These are phyloP conservation scores for Cydonia oblonga DNA, from an alignment of 331 rosid genomes.

Conservation along the genomic window DNA sequence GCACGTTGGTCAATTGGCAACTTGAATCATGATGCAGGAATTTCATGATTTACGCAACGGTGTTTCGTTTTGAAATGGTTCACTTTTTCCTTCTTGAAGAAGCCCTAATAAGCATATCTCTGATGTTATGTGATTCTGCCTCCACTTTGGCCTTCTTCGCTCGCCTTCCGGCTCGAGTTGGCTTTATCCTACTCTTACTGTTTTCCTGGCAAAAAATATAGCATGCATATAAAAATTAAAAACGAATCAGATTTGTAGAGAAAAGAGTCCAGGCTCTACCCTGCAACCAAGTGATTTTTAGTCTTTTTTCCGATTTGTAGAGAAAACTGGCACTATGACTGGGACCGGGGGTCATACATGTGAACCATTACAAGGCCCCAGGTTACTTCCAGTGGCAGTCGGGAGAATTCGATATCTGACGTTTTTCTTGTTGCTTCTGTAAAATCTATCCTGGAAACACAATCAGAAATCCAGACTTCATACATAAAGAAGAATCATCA, in stretches of 20 bases:
- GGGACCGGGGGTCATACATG: slow-evolving; percentile 24
- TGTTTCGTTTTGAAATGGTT: slow-evolving; percentile 3
- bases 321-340: neutral
- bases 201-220: slow-evolving; percentile 31
- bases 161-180: slow-evolving; percentile 39
- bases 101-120: slow-evolving; percentile 69
- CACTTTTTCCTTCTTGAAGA: slow-evolving; percentile 52
- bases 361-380: slow-evolving; percentile 6
- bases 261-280: neutral
- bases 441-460: slow-evolving; percentile 56
- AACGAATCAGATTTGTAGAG: neutral
- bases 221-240: neutral
- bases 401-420: slow-evolving; percentile 19
- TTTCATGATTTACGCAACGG: neutral
- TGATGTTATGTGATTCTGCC: slow-evolving; percentile 64
- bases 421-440: slow-evolving; percentile 48
- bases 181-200: slow-evolving; percentile 24
- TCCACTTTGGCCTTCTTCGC: slow-evolving; percentile 63
- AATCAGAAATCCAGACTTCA: neutral
- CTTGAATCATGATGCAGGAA: neutral
- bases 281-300: neutral
- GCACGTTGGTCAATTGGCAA: neutral
- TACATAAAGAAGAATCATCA: slow-evolving; percentile 8
- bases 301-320: no score
- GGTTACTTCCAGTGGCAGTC: slow-evolving; percentile 11